Evolutionary conservation across 768 basidiomycete species (phyloP).

Genomic region (Paxillus ammoniavirescens): DNA sequence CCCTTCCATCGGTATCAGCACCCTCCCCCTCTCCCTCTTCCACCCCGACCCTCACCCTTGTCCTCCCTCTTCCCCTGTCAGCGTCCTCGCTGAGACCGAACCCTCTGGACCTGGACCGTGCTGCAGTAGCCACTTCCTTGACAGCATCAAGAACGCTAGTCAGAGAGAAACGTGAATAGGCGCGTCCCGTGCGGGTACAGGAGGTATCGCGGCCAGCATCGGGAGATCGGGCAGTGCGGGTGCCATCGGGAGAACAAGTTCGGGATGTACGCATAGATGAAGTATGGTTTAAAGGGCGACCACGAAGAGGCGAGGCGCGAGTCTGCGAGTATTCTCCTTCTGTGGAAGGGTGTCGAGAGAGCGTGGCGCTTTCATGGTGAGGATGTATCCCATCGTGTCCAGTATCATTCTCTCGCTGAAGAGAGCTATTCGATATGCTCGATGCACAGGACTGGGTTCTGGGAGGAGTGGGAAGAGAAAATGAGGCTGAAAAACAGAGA

Average conservation of each 20-base stretch:
- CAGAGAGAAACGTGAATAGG: conserved; percentile 20
- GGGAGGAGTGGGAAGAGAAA: background rate
- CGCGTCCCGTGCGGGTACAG: conserved; percentile 1
- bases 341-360: conserved; percentile 38
- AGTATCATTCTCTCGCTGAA: background rate
- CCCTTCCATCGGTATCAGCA: background rate
- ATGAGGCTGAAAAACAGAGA: background rate
- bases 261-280: background rate
- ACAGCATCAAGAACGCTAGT: conserved; percentile 17
- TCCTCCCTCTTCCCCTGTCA: conserved; percentile 23
- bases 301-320: background rate
- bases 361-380: background rate
- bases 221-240: background rate
- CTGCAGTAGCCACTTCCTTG: conserved; percentile 15
- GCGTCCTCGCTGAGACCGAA: conserved; percentile 39
- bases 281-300: background rate
- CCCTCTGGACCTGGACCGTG: conserved; percentile 21
- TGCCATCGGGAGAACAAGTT: conserved; percentile 3
- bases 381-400: background rate
- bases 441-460: conserved; percentile 4
- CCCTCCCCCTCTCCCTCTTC: background rate
- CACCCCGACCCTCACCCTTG: conserved; percentile 11
- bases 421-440: conserved; percentile 3
- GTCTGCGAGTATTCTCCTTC: conserved; percentile 21
- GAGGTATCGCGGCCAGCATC: conserved; percentile 1